Evolutionary conservation across 2,329 filamentous ascomycete genomes (phyloP).

Genomic region (Aschersonia sp.): DNA sequence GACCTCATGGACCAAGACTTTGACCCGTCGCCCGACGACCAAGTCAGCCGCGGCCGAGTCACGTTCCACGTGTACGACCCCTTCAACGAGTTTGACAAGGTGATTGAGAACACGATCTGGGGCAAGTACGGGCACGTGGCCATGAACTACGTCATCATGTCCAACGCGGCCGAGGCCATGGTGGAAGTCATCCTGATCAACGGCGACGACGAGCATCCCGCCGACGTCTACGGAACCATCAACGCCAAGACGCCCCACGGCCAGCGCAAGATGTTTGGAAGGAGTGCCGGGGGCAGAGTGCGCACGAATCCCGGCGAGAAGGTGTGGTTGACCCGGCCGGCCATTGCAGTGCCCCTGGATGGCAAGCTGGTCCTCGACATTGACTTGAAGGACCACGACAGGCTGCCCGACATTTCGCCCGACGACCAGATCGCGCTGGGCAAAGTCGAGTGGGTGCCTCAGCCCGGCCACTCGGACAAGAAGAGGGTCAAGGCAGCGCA

Average conservation of each 20-base stretch:
- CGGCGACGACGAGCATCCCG: slow-evolving; percentile 3
- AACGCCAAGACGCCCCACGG: not conserved
- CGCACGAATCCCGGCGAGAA: not conserved
- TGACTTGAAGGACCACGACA: not conserved
- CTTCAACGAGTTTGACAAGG: not conserved
- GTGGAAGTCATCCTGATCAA: slow-evolving; percentile 2
- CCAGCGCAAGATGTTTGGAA: not conserved
- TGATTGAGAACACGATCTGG: not conserved
- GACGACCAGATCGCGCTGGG: not conserved
- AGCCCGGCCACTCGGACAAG: not conserved
- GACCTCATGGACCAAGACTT: not conserved
- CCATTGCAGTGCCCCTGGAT: not conserved
- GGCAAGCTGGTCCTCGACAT: not conserved
- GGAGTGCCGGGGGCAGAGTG: not conserved
- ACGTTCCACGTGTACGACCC: not conserved
- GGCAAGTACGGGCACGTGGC: slow-evolving; percentile 2
- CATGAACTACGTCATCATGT: slow-evolving; percentile 2
- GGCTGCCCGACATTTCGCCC: not conserved
- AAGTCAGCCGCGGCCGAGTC: not conserved
- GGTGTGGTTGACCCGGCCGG: not conserved
- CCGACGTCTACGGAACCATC: slow-evolving; percentile 2
- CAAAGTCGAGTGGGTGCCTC: not conserved
- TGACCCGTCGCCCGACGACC: not conserved
- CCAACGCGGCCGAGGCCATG: not conserved
- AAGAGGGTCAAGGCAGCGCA: not conserved